Base-by-base conservation (phyloP, 306 rosid species). In the Cucurbita moschata region DNA sequence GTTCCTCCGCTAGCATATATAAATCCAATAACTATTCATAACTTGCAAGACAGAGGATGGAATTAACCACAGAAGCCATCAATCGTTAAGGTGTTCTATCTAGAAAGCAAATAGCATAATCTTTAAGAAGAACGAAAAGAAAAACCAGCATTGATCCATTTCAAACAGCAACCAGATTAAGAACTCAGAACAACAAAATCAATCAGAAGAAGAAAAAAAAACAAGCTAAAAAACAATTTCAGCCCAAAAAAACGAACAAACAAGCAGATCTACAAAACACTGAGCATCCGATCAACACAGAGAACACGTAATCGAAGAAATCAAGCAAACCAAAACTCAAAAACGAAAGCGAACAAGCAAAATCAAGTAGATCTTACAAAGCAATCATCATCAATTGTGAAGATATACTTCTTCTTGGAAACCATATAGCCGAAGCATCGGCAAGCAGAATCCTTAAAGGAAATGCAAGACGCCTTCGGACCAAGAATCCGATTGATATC, bases 401-500 rank as follows among this genome's bases (percentile, higher is more conserved):
- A 85, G 76, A 82, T 73, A 75, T 85, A 85, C 79, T 85, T 85
- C 77, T 82, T 82, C 82, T 85, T 85, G 44, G 83, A 82, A 14
- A 82, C 80, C 74, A 85, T 67, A 76, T 72, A 82, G 40, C 88
- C 88, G 19, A 85, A 82, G 85, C 88, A 85, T 6, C 86, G 81
- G 43, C 83, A 82, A 9, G 88, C 85, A 52, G 88, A 85, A 47
- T 85, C 88, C 76, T 85, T 80, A 38, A 80, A 85, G 15, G 88
- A 82, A 75, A 82, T 85, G 83, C 85, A 85, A 69, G 78, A 75
- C 13, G 83, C 83, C 83, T 80, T 80, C 6, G 86, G 80, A 15
- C 86, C 88, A 38, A 85, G 76, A 71, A 82, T 75, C 77, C 75
- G 77, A 65, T 78, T 80, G 52, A 82, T 78, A 64, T 77, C 80